phyloP scores from a whole-genome alignment of 2,329 filamentous ascomycete species.

The Bipolaris zeicola region DNA sequence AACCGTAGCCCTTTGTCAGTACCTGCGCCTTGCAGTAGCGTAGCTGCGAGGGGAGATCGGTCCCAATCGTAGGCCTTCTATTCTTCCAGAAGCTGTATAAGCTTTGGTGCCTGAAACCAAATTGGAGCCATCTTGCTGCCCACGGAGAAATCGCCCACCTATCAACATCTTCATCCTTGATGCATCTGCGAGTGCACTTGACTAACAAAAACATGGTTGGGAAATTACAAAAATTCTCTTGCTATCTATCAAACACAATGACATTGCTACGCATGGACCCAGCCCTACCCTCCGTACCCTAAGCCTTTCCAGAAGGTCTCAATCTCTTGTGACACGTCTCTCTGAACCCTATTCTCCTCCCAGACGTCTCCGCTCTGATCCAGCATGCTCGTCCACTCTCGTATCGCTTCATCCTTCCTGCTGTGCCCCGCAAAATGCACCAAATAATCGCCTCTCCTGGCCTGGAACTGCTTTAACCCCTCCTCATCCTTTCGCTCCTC shows the following conservation, averaged over 20 bases:
- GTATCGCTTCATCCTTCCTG: slow-evolving; percentile 44
- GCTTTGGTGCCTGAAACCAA: no score
- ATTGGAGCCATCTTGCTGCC: no score
- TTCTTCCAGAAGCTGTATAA: background rate
- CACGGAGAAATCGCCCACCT: no score
- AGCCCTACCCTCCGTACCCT: background rate
- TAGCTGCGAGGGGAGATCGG: background rate
- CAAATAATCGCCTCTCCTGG: slow-evolving; percentile 50
- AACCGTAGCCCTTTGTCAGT: no score
- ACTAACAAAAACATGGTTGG: no score
- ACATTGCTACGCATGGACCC: background rate
- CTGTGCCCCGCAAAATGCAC: slow-evolving; percentile 52
- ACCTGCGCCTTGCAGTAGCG: background rate
- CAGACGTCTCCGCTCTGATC: slow-evolving; percentile 28
- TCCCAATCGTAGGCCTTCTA: background rate
- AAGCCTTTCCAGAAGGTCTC: slow-evolving; percentile 24
- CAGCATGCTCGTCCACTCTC: slow-evolving; percentile 39
- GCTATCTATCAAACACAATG: background rate
- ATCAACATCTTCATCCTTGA: no score
- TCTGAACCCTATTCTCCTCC: slow-evolving; percentile 25
- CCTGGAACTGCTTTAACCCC: slow-evolving; percentile 44
- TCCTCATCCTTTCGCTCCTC: slow-evolving; percentile 39
- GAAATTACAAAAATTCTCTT: background rate
- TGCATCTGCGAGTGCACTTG: no score
- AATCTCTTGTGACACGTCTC: slow-evolving; percentile 35